Evolutionary conservation across 192 early-diverging fungal genomes (phyloP).

Genomic region (Pilaira anomala): DNA sequence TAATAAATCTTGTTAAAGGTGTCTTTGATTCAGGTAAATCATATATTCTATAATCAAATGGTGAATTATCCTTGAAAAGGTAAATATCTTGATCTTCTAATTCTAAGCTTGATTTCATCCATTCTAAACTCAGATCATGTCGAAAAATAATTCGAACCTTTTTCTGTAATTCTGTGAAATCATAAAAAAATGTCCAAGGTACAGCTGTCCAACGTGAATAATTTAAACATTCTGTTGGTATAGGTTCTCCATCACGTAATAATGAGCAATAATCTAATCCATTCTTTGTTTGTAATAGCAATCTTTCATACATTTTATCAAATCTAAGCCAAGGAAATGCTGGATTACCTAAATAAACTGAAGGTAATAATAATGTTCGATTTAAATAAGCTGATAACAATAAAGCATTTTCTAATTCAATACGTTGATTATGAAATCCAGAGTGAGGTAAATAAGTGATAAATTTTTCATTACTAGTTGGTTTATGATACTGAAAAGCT

Average conservation of each 20-base stretch:
- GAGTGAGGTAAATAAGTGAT: constrained; percentile 40
- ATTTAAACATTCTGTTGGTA: constrained; percentile 54
- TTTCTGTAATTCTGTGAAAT: constrained; percentile 39
- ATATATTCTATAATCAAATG: constrained; percentile 56
- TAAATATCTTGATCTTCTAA: constrained; percentile 41
- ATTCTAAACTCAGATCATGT: constrained; percentile 46
- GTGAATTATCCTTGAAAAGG: constrained; percentile 40
- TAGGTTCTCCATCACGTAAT: constrained; percentile 36
- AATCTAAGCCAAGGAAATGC: constrained; percentile 49
- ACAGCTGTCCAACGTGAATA: constrained; percentile 53
- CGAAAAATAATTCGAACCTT: constrained; percentile 39
- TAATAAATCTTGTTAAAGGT: constrained; percentile 37
- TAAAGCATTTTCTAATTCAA: constrained; percentile 46
- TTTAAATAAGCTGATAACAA: constrained; percentile 52
- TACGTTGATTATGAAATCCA: constrained; percentile 42
- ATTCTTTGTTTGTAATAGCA: constrained; percentile 50
- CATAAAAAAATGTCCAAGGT: constrained; percentile 55
- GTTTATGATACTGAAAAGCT: constrained; percentile 17
- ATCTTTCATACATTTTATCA: constrained; percentile 46
- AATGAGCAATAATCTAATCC: constrained; percentile 49
- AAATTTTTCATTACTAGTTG: constrained; percentile 25
- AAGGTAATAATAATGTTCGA: constrained; percentile 50
- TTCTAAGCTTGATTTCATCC: constrained; percentile 44
- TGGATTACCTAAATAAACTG: constrained; percentile 48
- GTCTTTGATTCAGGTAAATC: constrained; percentile 43